Base-by-base conservation (phyloP, 2,329 filamentous ascomycete genomes). In the Botryotinia globosa region DNA sequence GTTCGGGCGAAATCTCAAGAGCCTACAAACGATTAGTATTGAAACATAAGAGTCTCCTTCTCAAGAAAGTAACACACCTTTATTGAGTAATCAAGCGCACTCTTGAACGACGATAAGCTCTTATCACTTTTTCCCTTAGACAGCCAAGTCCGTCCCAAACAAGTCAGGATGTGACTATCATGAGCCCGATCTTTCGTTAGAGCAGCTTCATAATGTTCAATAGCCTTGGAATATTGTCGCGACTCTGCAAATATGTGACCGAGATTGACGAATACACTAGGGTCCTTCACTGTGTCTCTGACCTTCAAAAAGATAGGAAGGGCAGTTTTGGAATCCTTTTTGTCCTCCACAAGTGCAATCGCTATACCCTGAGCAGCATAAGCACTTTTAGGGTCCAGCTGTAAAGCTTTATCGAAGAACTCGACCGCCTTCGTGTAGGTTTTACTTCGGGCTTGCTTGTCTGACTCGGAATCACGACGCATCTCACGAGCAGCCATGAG, bases 381-480 rank as follows among this genome's bases (percentile, higher is more conserved):
- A 0, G 96, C 95, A 77, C 98, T 99, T 83, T 92, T 94, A 0
- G 94, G 90, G 79, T 99, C 96, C n/a, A 99, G 85, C 75, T 97
- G 94, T 34, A 99, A 85, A 7, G 95, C 95, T 83, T 99, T 99
- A 81, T 98, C 96, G 78, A 98, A 99, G 83, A 99, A 99, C 81
- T 99, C 97, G 18, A 98, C 94, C 0, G 96, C 94, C 77, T 95
- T 94, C 80, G 91, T 90, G 80, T 98, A 99, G 74, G 90, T 91
- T 77, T 92, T 92, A 73, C 91, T 92, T 70, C 94, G 91, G 84
- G 97, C 97, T 78, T 97, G 92, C 83, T 93, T 97, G 74, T 99
- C 95, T 74, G 90, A 87, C 14, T 98, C 96, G 0, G 92, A 92
- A 74, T 96, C 93, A 68, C 94, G 90, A 44, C 93, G 92, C 94